Evolutionary conservation across 768 basidiomycete species (phyloP).

Genomic region (Daedaleopsis sinensis): DNA sequence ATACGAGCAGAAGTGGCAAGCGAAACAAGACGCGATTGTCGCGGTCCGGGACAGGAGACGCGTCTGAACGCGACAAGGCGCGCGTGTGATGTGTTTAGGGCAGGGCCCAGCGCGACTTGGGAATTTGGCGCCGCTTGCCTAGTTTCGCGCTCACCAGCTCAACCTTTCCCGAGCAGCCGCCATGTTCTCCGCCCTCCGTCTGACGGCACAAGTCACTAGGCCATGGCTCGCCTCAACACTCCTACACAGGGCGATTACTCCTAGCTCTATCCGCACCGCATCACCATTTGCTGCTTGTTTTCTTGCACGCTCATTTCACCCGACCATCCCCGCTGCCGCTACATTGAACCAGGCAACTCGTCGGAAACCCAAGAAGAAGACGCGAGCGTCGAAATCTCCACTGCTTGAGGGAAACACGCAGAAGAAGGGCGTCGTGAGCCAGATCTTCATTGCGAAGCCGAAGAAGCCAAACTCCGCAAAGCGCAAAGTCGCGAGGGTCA

Average conservation of each 20-base stretch:
- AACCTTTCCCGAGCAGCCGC: conserved; percentile 7
- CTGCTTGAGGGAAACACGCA: conserved; percentile 81
- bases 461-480: conserved; percentile 99
- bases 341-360: conserved; percentile 91
- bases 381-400: conserved; percentile 66
- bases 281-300: conserved; percentile 21
- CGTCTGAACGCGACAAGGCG: conserved; percentile 20
- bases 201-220: conserved; percentile 10
- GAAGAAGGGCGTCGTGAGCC: conserved; percentile 89
- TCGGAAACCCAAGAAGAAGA: conserved; percentile 58
- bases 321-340: conserved; percentile 55
- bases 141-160: neutral
- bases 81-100: conserved; percentile 29
- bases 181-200: conserved; percentile 29
- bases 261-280: conserved; percentile 5
- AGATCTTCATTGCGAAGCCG: conserved; percentile 79
- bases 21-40: conserved; percentile 7
- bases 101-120: conserved; percentile 29
- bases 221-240: conserved; percentile 18
- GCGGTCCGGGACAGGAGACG: conserved; percentile 19
- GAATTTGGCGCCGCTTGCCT: neutral
- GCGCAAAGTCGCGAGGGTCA: conserved; percentile 94
- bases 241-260: conserved; percentile 3
- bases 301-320: conserved; percentile 56
- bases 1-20: neutral